These are phyloP conservation scores for Blechomonas ayalai DNA, from an alignment of 208 protist genomes.

Conservation along the genomic window DNA sequence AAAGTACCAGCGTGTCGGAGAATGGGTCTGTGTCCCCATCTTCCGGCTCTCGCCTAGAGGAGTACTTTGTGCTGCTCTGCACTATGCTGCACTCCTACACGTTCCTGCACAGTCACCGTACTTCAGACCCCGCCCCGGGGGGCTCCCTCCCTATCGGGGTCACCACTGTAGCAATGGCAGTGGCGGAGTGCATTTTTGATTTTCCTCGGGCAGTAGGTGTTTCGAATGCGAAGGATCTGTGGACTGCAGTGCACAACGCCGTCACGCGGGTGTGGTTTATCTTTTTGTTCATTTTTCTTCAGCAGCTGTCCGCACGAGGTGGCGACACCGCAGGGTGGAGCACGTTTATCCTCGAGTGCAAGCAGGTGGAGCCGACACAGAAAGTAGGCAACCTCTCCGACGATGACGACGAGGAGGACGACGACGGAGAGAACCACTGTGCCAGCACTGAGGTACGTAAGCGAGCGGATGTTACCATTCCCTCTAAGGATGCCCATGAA, in stretches of 20 bases:
- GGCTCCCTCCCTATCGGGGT: slow-evolving; percentile 11
- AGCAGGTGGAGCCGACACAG: slow-evolving; percentile 5
- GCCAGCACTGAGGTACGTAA: too few species aligned
- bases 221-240: background rate
- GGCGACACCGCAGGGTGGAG: slow-evolving; percentile 28
- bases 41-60: too few species aligned
- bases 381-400: too few species aligned
- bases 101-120: background rate
- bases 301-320: slow-evolving; percentile 60
- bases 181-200: slow-evolving; percentile 19
- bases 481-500: too few species aligned
- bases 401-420: background rate
- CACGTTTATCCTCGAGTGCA: slow-evolving; percentile 32
- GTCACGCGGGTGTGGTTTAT: slow-evolving; percentile 34
- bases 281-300: slow-evolving; percentile 59
- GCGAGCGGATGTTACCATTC: too few species aligned
- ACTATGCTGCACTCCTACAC: slow-evolving; percentile 17
- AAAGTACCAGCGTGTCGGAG: slow-evolving; percentile 2
- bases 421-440: too few species aligned
- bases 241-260: background rate
- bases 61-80: slow-evolving; percentile 13
- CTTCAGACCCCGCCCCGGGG: background rate
- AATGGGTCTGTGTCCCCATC: slow-evolving; percentile 5
- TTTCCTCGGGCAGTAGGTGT: background rate
- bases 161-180: slow-evolving; percentile 12